Percentiles rank a stretch among this genome's conserved stretches.
phyloP scores from a whole-genome alignment of 2,329 filamentous ascomycete genomes.

The Colletotrichum chrysophilum region DNA sequence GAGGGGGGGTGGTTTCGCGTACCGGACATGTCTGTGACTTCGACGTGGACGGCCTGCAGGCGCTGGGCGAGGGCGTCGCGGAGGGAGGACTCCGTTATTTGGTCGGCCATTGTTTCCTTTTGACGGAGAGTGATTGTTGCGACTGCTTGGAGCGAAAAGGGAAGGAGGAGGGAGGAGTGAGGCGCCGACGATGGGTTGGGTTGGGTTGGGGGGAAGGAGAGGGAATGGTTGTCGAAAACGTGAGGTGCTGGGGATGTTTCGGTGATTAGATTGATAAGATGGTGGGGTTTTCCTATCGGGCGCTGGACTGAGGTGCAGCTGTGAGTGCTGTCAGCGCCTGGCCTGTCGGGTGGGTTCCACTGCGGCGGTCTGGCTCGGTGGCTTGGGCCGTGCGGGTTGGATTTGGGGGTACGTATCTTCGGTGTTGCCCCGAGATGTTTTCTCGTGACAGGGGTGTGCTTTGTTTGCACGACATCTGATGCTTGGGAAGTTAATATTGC shows the following conservation, averaged over 20 bases:
- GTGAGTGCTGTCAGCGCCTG: neutral
- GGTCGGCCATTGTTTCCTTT: slow-evolving; percentile 50
- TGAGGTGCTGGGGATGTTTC: slow-evolving; percentile 1
- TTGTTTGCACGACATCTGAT: neutral
- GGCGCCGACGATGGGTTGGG: neutral
- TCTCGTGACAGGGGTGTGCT: neutral
- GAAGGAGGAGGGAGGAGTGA: neutral
- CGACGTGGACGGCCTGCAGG: slow-evolving; percentile 78
- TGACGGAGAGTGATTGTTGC: neutral
- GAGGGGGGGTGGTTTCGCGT: slow-evolving; percentile 33
- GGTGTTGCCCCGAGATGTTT: neutral
- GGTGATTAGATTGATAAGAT: slow-evolving; percentile 24
- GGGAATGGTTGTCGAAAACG: slow-evolving; percentile 11
- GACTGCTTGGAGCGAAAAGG: neutral
- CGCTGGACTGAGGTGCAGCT: neutral
- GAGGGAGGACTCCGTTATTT: slow-evolving; percentile 77
- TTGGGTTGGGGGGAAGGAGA: neutral
- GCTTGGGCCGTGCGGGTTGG: neutral
- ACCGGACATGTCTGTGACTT: slow-evolving; percentile 94
- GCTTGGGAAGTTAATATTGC: neutral
- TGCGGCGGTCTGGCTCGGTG: neutral
- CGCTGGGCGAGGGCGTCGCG: slow-evolving; percentile 71
- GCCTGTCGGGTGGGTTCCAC: neutral
- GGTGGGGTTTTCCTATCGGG: slow-evolving; percentile 8
- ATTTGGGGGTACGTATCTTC: neutral